phyloP scores from a whole-genome alignment of 805 yeast genomes.

The Cyberlindnera suaveolens region DNA sequence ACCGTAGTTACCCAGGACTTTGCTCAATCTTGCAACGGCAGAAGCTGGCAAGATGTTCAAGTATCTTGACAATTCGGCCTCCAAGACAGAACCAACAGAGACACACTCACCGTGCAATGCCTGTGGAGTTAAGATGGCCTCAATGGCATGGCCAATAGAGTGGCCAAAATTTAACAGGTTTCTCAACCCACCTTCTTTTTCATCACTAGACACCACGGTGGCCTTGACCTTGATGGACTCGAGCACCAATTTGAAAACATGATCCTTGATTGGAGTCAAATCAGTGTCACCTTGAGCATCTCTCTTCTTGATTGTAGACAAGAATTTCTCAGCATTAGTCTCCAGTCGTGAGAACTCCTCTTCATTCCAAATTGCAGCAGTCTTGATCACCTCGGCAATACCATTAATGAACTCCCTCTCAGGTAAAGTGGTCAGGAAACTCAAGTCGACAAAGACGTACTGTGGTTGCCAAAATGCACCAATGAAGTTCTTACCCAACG shows the following conservation, averaged over 20 bases:
- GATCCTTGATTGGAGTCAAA: constrained; percentile 62
- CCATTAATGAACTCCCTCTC: constrained; percentile 94
- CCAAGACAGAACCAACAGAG: constrained; percentile 91
- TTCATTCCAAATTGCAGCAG: constrained; percentile 97
- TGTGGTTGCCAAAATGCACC: constrained; percentile 98
- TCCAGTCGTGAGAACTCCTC: constrained; percentile 82
- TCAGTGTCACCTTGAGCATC: constrained; percentile 49
- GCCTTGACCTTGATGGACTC: constrained; percentile 91
- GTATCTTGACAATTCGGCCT: constrained; percentile 93
- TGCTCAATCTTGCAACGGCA: constrained; percentile 84
- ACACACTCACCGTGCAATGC: constrained; percentile 98
- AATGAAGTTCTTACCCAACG: constrained; percentile 88
- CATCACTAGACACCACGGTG: constrained; percentile 87
- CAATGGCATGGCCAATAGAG: constrained; percentile 96
- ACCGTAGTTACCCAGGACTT: constrained; percentile 79
- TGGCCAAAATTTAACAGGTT: constrained; percentile 94
- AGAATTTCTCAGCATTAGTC: constrained; percentile 60
- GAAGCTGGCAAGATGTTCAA: constrained; percentile 85
- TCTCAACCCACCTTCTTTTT: constrained; percentile 90
- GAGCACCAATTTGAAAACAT: constrained; percentile 68
- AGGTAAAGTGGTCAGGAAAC: constrained; percentile 83
- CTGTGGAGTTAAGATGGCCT: constrained; percentile 95
- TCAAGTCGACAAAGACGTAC: constrained; percentile 80
- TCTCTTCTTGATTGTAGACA: constrained; percentile 54
- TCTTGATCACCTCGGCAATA: constrained; percentile 96